A percentile compares a stretch with the other conserved stretches of the same genome.
These are phyloP conservation scores for Ganoderma lucidum DNA, from an alignment of 1,284 basidiomycete species.

Conservation along the genomic window DNA sequence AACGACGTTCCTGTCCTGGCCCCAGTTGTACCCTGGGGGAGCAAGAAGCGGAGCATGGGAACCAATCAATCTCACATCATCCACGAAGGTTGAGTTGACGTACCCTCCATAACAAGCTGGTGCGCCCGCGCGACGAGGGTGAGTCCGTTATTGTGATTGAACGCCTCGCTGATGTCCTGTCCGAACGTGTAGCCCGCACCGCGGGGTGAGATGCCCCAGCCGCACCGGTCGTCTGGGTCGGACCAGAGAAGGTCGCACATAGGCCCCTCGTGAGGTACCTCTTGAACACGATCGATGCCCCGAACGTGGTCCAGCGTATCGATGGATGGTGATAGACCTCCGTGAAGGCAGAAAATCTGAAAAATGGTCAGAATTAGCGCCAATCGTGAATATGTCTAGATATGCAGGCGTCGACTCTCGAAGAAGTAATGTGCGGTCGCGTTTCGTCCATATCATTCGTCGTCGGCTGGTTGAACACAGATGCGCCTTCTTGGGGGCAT, in stretches of 20 bases:
- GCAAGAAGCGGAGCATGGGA: neutral
- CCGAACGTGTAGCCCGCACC: conserved; percentile 99
- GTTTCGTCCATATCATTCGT: neutral
- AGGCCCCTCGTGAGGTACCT: conserved; percentile 98
- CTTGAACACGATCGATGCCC: conserved; percentile 97
- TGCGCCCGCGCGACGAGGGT: conserved; percentile 96
- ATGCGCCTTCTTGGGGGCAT: neutral
- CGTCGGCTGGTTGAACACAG: neutral
- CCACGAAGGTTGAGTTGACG: conserved; percentile 37
- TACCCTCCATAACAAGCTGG: conserved; percentile 98
- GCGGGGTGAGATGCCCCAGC: conserved; percentile 99
- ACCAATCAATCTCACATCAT: conserved; percentile 20
- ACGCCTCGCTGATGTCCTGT: conserved; percentile 97
- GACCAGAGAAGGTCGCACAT: conserved; percentile 99
- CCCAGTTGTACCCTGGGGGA: conserved; percentile 87
- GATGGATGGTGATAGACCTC: conserved; percentile 98
- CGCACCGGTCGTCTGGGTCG: conserved; percentile 98
- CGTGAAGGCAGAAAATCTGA: conserved; percentile 99
- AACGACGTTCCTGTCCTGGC: conserved; percentile 99
- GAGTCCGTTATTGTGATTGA: conserved; percentile 99
- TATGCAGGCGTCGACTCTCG: conserved; percentile 9
- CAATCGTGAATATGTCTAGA: neutral
- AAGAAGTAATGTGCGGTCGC: neutral
- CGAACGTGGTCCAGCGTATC: conserved; percentile 99
- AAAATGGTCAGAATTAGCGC: conserved; percentile 18